phyloP scores from a whole-genome alignment of 2,329 filamentous ascomycete species.

The Xylariaceae sp. region DNA sequence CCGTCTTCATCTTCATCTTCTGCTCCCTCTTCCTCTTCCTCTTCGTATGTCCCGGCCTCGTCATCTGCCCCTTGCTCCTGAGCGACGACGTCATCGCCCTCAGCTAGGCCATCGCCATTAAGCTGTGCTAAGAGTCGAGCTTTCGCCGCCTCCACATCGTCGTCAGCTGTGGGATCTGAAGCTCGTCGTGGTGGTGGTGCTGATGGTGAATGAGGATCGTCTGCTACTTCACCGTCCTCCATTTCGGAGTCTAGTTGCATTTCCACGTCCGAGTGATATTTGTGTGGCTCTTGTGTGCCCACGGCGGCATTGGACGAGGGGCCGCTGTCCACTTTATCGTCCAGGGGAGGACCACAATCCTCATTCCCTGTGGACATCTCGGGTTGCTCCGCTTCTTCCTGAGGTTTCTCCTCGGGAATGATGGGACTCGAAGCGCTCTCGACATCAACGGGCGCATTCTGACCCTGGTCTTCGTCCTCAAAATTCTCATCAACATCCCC shows the following conservation, averaged over 20 bases:
- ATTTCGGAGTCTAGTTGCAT: slow-evolving; percentile 31
- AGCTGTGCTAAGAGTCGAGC: slow-evolving; percentile 43
- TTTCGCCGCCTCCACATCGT: slow-evolving; percentile 41
- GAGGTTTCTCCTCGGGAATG: no score
- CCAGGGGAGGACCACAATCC: no score
- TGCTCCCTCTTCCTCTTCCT: neutral
- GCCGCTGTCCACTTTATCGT: slow-evolving; percentile 16
- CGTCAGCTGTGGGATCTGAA: slow-evolving; percentile 27
- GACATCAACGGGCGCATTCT: slow-evolving; percentile 18
- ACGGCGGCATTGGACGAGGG: no score
- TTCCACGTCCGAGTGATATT: slow-evolving; percentile 34
- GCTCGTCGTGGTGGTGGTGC: slow-evolving; percentile 15
- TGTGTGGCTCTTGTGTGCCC: slow-evolving; percentile 37
- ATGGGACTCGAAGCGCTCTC: neutral
- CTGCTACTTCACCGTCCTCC: slow-evolving; percentile 36
- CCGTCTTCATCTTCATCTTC: slow-evolving; percentile 22
- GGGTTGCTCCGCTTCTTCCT: no score
- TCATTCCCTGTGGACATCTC: no score
- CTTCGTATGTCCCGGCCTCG: neutral
- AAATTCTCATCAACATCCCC: slow-evolving; percentile 44
- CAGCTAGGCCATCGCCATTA: slow-evolving; percentile 18
- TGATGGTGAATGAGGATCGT: no score
- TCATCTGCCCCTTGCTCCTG: neutral
- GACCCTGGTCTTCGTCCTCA: slow-evolving; percentile 23
- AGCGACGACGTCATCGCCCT: neutral